Evolutionary conservation across 495 filamentous ascomycete species (phyloP).

Genomic region (Aspergillus mulundensis): DNA sequence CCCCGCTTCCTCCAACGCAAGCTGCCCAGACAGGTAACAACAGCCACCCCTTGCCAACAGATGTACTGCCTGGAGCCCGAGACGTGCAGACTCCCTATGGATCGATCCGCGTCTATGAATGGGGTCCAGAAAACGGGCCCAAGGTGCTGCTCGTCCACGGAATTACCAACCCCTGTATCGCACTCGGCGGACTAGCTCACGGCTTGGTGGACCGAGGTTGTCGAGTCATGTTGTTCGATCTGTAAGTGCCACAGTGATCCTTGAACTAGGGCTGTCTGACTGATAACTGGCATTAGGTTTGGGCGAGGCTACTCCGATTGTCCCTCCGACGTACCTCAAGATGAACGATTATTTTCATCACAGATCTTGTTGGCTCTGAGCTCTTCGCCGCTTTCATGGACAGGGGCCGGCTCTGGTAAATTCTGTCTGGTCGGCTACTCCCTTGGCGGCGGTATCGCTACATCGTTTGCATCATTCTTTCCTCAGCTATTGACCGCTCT

Average conservation of each 20-base stretch:
- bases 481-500: constrained; percentile 62
- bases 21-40: constrained; percentile 38
- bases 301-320: constrained; percentile 75
- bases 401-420: constrained; percentile 42
- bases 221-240: constrained; percentile 77
- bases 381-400: constrained; percentile 68
- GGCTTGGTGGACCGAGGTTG: constrained; percentile 69
- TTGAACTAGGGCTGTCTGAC: background rate
- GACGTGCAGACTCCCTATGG: constrained; percentile 78
- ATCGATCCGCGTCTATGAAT: constrained; percentile 80
- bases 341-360: constrained; percentile 66
- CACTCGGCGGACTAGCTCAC: constrained; percentile 64
- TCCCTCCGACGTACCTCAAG: constrained; percentile 63
- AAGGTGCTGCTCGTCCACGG: constrained; percentile 85
- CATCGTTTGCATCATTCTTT: constrained; percentile 69
- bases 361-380: constrained; percentile 69
- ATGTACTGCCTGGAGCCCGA: constrained; percentile 68
- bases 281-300: constrained; percentile 45
- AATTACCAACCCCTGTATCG: constrained; percentile 77
- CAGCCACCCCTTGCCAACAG: constrained; percentile 66
- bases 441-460: constrained; percentile 74
- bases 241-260: constrained; percentile 25
- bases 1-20: constrained; percentile 45
- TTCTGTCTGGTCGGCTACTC: constrained; percentile 81
- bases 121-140: constrained; percentile 72